A percentile compares a stretch with the other conserved stretches of the same genome.
Conservation (phyloP, 768 basidiomycete species). For the Termitomyces sp. region DNA sequence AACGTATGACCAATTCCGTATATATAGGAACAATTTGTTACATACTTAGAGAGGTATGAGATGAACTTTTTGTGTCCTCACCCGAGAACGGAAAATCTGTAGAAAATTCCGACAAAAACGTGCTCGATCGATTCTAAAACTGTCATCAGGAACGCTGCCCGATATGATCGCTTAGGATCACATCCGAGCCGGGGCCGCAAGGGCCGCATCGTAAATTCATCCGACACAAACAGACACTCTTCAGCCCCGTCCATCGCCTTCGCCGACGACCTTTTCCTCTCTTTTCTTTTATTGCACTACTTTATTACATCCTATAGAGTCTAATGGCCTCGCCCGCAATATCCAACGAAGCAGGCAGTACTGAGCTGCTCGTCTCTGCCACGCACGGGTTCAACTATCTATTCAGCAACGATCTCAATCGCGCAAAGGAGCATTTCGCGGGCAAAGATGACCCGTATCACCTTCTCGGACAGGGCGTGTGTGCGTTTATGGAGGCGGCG, state of each 20-base stretch:
- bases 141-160: not conserved
- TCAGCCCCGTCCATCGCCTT: not conserved
- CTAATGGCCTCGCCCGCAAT: not conserved
- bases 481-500: constrained; percentile 73
- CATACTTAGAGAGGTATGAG: too few species aligned
- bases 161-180: not conserved
- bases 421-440: constrained; percentile 51
- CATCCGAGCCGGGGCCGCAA: too few species aligned
- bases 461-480: constrained; percentile 66
- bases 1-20: too few species aligned
- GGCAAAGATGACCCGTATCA: constrained; percentile 63
- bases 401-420: constrained; percentile 63
- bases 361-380: constrained; percentile 30
- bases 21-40: too few species aligned
- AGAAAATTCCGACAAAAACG: too few species aligned
- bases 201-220: not conserved
- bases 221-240: not conserved
- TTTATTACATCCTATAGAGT: not conserved
- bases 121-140: too few species aligned
- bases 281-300: not conserved
- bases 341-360: constrained; percentile 7
- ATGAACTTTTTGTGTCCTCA: too few species aligned
- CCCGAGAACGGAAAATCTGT: too few species aligned
- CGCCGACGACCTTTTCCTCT: not conserved
- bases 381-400: constrained; percentile 61